Conservation (phyloP, 1,284 basidiomycete species). For the Ganoderma meredithae region DNA sequence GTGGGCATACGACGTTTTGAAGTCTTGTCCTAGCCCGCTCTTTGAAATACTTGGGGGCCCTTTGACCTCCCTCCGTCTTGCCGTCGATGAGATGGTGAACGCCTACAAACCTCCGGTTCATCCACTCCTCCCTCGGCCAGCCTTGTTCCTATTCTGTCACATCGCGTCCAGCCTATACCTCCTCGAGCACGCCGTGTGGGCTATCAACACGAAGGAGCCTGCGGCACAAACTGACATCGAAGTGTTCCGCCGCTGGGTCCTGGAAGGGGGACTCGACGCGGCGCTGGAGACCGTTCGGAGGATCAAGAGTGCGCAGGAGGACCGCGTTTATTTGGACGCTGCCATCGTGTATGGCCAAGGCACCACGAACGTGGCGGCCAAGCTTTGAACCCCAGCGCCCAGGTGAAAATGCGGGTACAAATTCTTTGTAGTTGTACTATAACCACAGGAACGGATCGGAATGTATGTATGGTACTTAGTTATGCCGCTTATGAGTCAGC, state of each 20-base stretch:
- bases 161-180: conserved; percentile 60
- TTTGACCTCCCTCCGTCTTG: conserved; percentile 44
- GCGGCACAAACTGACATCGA: conserved; percentile 53
- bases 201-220: conserved; percentile 43
- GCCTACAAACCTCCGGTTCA: conserved; percentile 49
- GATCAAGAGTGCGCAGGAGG: conserved; percentile 38
- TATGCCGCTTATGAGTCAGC: not conserved
- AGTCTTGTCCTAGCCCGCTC: conserved; percentile 48
- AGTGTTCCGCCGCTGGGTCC: conserved; percentile 64
- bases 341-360: conserved; percentile 41
- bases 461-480: not conserved
- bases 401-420: not conserved
- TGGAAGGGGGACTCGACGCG: conserved; percentile 55
- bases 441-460: not conserved
- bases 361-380: conserved; percentile 5
- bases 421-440: not conserved
- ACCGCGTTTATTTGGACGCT: conserved; percentile 46
- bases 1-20: conserved; percentile 61
- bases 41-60: conserved; percentile 36
- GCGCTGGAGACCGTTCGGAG: conserved; percentile 52
- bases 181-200: conserved; percentile 73
- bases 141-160: conserved; percentile 63
- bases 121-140: conserved; percentile 59
- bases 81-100: conserved; percentile 46
- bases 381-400: conserved; percentile 15